phyloP scores from a whole-genome alignment of 2,329 filamentous ascomycete genomes.

The Intubia oerlemansii region DNA sequence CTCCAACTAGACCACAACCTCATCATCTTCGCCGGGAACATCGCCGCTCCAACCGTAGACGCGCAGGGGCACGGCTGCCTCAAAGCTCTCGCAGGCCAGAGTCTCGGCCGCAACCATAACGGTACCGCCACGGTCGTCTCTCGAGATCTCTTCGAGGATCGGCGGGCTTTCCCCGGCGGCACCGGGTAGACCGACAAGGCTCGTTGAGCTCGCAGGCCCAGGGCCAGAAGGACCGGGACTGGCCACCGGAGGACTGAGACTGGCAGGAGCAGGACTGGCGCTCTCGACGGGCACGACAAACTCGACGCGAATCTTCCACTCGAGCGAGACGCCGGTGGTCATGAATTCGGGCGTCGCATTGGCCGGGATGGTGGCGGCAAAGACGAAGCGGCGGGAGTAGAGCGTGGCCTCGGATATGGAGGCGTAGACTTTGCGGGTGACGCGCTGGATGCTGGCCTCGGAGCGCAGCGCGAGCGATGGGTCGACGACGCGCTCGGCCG shows the following conservation, averaged over 20 bases:
- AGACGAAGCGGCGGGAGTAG: slow-evolving; percentile 58
- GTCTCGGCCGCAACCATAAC: slow-evolving; percentile 61
- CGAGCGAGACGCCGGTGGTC: slow-evolving; percentile 67
- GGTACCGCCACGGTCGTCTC: slow-evolving; percentile 54
- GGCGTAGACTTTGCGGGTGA: slow-evolving; percentile 64
- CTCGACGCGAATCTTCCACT: slow-evolving; percentile 79
- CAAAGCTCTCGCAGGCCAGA: slow-evolving; percentile 71
- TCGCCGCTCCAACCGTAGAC: slow-evolving; percentile 45
- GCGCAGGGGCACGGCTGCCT: slow-evolving; percentile 64
- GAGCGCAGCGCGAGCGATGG: slow-evolving; percentile 64
- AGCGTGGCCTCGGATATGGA: slow-evolving; percentile 64
- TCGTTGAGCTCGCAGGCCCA: no score
- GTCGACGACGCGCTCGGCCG: slow-evolving; percentile 67
- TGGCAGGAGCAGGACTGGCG: no score
- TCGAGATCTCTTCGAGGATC: slow-evolving; percentile 58
- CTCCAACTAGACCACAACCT: no score
- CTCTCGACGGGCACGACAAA: slow-evolving; percentile 51
- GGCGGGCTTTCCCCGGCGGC: slow-evolving; percentile 17
- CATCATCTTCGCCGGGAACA: slow-evolving; percentile 7
- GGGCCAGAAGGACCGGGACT: no score
- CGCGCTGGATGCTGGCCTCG: slow-evolving; percentile 65
- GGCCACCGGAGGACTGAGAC: no score
- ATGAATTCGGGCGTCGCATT: slow-evolving; percentile 77
- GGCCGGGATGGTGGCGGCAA: slow-evolving; percentile 65
- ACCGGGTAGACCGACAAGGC: no score